Percentiles rank a stretch among this genome's conserved stretches.
Conservation (phyloP, 139 green algal genomes). For the Trebouxia sp. region DNA sequence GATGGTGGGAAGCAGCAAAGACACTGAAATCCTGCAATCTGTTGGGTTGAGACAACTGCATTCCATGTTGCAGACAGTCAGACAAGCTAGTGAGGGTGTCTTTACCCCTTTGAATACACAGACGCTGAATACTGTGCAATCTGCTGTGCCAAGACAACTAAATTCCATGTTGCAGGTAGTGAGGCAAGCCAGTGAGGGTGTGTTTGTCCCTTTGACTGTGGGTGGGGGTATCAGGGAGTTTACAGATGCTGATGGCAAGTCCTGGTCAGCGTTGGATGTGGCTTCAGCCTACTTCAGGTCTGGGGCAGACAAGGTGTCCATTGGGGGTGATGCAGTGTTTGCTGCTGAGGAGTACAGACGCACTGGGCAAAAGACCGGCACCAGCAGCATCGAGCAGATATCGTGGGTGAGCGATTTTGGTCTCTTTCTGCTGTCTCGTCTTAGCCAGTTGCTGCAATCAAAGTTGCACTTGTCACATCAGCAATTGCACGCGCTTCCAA, state of each 20-base stretch:
- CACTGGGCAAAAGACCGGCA: slow-evolving; percentile 56
- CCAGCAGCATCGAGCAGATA: slow-evolving; percentile 95
- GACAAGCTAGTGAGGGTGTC: no score
- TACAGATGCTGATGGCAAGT: slow-evolving; percentile 74
- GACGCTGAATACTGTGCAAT: no score
- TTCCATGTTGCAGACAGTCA: no score
- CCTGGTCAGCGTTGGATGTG: slow-evolving; percentile 91
- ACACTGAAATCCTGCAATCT: no score
- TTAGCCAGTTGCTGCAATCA: no score
- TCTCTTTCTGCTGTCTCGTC: neutral
- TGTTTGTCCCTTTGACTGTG: slow-evolving; percentile 99
- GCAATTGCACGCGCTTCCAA: no score
- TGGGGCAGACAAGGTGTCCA: slow-evolving; percentile 92
- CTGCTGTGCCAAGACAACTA: no score
- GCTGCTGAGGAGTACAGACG: slow-evolving; percentile 64
- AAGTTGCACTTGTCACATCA: no score
- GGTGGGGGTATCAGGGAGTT: slow-evolving; percentile 96
- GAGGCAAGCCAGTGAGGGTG: slow-evolving; percentile 76
- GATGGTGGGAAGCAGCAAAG: no score
- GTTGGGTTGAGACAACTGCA: no score
- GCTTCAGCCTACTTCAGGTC: slow-evolving; percentile 96
- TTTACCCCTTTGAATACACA: no score
- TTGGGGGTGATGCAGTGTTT: slow-evolving; percentile 89
- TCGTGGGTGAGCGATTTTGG: slow-evolving; percentile 58
- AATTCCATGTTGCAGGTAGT: slow-evolving; percentile 54